Evolutionary conservation across 2,329 filamentous ascomycete species (phyloP), one percentile per base, ranked within the genome.

Genomic region (Penicillium sp.): DNA sequence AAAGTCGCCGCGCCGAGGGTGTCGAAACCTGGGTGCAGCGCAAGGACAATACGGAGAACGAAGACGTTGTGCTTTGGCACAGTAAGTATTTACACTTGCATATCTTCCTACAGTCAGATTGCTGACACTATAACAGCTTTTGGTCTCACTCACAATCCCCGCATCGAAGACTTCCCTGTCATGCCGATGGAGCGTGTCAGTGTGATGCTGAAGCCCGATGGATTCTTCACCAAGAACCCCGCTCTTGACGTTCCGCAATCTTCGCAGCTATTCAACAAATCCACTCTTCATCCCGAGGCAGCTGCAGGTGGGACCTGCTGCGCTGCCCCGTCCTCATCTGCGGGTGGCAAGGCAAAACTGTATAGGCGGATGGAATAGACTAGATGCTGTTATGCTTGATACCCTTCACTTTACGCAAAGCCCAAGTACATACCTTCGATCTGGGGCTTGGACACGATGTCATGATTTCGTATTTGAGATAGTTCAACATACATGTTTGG

Each of bases 151-250:
- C 81, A 84, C 47, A 77, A 82, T 26, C 79, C 79, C 0, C 67
- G 80, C 2, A 71, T 78, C 17, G 81, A 84, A 53, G 81, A 84
- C 53, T 84, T 83, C 63, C 80, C 80, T 0, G 77, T 84, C 18
- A 84, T 84, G 81, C 81, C 80, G 0, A 72, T 73, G 47, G 81
- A 84, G 54, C 61, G 67, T 4, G 60, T 71, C 30, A 69, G 65
- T 27, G 68, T 76, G 7, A 67, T 64, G 53, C 55, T 77, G 15
- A 69, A 70, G 50, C 72, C 73, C 5, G 69, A 71, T 44, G 72
- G 74, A 4, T 76, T 76, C 59, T 75, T 74, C 48, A 65, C 67
- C 4, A 69, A 67, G 59, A 76, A 75, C 44, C 73, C 73, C 0
- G 71, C 71, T 3, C 47, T 76, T 25, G 70, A 73, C 51, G 70